A percentile compares a stretch with the other conserved stretches of the same genome.
Evolutionary conservation across 495 filamentous ascomycete species (phyloP).

Genomic region (Elasticomyces elasticus): DNA sequence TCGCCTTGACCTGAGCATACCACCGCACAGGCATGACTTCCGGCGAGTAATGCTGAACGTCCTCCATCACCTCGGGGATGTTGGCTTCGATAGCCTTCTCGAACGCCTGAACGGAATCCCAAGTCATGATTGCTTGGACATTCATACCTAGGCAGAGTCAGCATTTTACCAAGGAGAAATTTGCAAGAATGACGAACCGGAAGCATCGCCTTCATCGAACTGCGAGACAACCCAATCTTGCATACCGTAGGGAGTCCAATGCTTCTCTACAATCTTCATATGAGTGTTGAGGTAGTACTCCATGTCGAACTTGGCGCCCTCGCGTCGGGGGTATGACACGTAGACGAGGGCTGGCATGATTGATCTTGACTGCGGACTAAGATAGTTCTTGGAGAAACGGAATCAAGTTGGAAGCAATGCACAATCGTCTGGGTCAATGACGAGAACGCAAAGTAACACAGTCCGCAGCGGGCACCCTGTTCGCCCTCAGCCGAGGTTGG

Average conservation of each 20-base stretch:
- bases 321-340: conserved; percentile 22
- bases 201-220: conserved; percentile 7
- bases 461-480: no score
- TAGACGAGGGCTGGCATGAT: conserved; percentile 9
- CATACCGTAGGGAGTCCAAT: conserved; percentile 22
- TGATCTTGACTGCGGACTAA: background rate
- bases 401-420: no score
- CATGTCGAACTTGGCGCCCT: conserved; percentile 22
- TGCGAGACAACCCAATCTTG: conserved; percentile 15
- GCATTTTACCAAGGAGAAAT: background rate
- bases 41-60: conserved; percentile 20
- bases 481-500: no score
- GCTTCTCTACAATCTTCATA: conserved; percentile 19
- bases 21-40: conserved; percentile 15
- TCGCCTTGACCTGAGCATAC: conserved; percentile 1
- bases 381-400: background rate
- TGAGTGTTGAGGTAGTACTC: conserved; percentile 27
- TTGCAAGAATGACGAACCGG: background rate
- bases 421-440: no score
- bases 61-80: conserved; percentile 18
- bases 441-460: no score
- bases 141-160: background rate
- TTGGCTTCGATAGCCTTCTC: conserved; percentile 16
- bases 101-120: conserved; percentile 18
- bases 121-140: conserved; percentile 18